These are phyloP conservation scores for Chamaenerion angustifolium DNA, from an alignment of 345 rosid genomes.

Conservation along the genomic window DNA sequence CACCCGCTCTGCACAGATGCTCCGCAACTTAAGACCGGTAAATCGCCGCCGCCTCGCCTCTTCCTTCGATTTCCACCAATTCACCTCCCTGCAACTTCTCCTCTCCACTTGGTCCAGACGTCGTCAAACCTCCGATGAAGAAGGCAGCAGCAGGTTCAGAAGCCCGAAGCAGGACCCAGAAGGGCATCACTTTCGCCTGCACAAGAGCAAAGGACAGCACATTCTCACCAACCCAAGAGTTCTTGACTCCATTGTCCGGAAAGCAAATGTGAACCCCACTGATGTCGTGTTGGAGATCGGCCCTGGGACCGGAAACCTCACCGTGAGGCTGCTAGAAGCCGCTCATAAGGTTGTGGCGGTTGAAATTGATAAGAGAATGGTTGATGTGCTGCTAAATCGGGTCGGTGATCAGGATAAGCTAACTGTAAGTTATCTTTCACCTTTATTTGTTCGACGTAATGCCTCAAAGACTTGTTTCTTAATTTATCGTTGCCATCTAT, in stretches of 20 bases:
- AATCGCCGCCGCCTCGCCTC: too few relatives aligned
- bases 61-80: too few relatives aligned
- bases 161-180: slow-evolving; percentile 12
- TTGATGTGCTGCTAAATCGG: slow-evolving; percentile 43
- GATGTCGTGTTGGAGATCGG: slow-evolving; percentile 83
- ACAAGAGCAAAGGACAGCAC: slow-evolving; percentile 88
- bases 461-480: slow-evolving; percentile 11
- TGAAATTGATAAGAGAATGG: slow-evolving; percentile 76
- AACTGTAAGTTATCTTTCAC: slow-evolving; percentile 28
- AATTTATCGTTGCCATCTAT: not conserved
- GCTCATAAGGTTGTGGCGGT: slow-evolving; percentile 50
- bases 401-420: slow-evolving; percentile 32
- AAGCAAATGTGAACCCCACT: slow-evolving; percentile 28
- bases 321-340: slow-evolving; percentile 57
- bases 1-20: too few relatives aligned
- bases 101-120: slow-evolving; percentile 1
- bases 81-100: not conserved
- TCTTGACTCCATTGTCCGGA: slow-evolving; percentile 55
- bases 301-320: slow-evolving; percentile 90
- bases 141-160: not conserved
- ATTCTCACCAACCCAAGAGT: slow-evolving; percentile 69
- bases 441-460: slow-evolving; percentile 42
- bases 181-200: slow-evolving; percentile 24
- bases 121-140: not conserved
- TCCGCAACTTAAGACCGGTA: too few relatives aligned